Evolutionary conservation across 2,329 filamentous ascomycete genomes (phyloP).

Genomic region (Trichoderma semiorbis): DNA sequence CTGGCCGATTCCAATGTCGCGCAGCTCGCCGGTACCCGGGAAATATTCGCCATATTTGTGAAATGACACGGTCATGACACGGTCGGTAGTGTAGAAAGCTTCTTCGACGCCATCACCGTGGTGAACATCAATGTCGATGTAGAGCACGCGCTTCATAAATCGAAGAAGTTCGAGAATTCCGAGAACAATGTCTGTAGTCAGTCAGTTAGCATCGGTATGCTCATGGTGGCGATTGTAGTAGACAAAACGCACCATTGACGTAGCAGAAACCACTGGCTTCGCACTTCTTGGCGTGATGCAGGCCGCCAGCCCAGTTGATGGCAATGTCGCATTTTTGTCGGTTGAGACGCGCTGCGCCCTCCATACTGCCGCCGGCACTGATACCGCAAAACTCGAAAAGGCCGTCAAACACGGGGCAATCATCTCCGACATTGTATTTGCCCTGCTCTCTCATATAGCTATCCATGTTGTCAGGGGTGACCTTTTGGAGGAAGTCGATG

Average conservation of each 20-base stretch:
- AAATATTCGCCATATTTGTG: slow-evolving; percentile 98
- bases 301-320: slow-evolving; percentile 95
- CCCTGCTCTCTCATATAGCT: slow-evolving; percentile 84
- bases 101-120: slow-evolving; percentile 92
- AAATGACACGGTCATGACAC: slow-evolving; percentile 89
- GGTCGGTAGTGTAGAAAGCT: slow-evolving; percentile 87
- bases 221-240: background rate
- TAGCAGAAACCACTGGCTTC: slow-evolving; percentile 98
- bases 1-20: slow-evolving; percentile 80
- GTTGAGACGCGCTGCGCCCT: slow-evolving; percentile 85
- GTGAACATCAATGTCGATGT: slow-evolving; percentile 94
- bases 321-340: slow-evolving; percentile 93
- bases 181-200: slow-evolving; percentile 77
- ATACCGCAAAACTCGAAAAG: slow-evolving; percentile 96
- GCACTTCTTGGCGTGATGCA: slow-evolving; percentile 96
- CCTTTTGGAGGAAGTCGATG: slow-evolving; percentile 89
- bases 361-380: slow-evolving; percentile 90
- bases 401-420: slow-evolving; percentile 96
- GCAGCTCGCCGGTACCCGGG: slow-evolving; percentile 82
- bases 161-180: slow-evolving; percentile 89
- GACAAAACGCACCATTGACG: slow-evolving; percentile 68
- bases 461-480: slow-evolving; percentile 99
- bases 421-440: slow-evolving; percentile 92
- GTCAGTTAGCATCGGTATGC: slow-evolving; percentile 1
- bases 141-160: slow-evolving; percentile 90